These are phyloP conservation scores for Kwoniella shandongensis DNA, from an alignment of 768 basidiomycete genomes.

Conservation along the genomic window DNA sequence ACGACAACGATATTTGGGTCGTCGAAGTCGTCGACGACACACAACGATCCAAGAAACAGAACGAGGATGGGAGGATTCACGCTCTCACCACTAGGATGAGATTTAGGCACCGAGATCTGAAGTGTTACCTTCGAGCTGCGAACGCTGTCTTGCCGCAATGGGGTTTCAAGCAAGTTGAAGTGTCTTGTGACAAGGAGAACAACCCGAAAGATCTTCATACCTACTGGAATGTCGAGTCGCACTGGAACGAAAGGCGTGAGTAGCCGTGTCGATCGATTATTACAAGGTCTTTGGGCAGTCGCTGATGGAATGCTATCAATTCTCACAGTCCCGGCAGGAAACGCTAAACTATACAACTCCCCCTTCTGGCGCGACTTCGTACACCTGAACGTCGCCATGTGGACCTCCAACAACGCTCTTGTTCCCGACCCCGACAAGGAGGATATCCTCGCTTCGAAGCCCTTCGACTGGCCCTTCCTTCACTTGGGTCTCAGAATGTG, in stretches of 20 bases:
- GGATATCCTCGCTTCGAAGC: constrained; percentile 90
- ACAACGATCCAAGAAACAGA: constrained; percentile 62
- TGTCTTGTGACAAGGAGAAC: constrained; percentile 87
- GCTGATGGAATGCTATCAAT: background rate
- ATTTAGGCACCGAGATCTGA: constrained; percentile 71
- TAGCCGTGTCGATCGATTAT: constrained; percentile 31
- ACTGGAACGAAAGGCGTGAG: constrained; percentile 92
- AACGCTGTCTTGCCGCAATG: constrained; percentile 90
- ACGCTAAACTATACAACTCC: constrained; percentile 79
- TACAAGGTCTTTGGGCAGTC: background rate
- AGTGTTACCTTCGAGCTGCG: constrained; percentile 86
- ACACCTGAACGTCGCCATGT: constrained; percentile 99
- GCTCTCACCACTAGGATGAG: constrained; percentile 86
- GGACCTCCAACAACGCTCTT: constrained; percentile 98
- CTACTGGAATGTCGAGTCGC: constrained; percentile 97
- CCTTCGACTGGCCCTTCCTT: constrained; percentile 90
- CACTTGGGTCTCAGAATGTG: constrained; percentile 92
- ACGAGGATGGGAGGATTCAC: constrained; percentile 68
- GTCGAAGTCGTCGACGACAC: constrained; percentile 91
- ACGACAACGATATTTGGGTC: constrained; percentile 83
- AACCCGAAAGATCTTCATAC: constrained; percentile 77
- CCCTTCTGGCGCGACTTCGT: constrained; percentile 96
- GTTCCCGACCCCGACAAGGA: constrained; percentile 97
- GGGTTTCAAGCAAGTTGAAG: constrained; percentile 99
- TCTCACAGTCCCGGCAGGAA: constrained; percentile 72